phyloP scores from a whole-genome alignment of 768 basidiomycete species.

The Termitomyces sp. region DNA sequence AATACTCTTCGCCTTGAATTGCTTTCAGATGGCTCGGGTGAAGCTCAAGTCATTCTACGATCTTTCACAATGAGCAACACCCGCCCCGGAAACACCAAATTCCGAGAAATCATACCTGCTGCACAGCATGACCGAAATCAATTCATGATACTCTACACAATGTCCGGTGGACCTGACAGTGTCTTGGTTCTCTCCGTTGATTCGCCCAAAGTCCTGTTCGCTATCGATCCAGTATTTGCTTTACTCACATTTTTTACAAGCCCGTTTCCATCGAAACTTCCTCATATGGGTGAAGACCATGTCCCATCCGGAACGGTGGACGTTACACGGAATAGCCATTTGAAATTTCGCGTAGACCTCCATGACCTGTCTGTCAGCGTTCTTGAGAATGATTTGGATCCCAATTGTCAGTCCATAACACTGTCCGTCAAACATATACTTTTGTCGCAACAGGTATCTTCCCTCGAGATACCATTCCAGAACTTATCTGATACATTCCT shows the following conservation, averaged over 20 bases:
- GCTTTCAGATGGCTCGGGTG: constrained; percentile 76
- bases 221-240: constrained; percentile 86
- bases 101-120: constrained; percentile 93
- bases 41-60: constrained; percentile 82
- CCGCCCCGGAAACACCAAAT: constrained; percentile 72
- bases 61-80: constrained; percentile 93
- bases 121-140: constrained; percentile 85
- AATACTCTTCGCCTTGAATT: constrained; percentile 76
- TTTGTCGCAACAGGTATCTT: constrained; percentile 81
- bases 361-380: constrained; percentile 87
- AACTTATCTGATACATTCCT: neutral
- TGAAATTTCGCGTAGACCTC: constrained; percentile 80
- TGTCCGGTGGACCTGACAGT: constrained; percentile 50
- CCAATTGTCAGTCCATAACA: constrained; percentile 81
- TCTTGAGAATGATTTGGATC: constrained; percentile 76
- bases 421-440: constrained; percentile 79
- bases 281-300: constrained; percentile 2
- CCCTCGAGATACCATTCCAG: neutral
- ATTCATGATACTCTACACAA: constrained; percentile 89
- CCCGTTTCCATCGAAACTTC: constrained; percentile 29
- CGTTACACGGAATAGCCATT: neutral
- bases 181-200: constrained; percentile 83
- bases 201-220: constrained; percentile 88
- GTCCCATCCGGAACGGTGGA: neutral
- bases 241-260: constrained; percentile 81